Conservation (phyloP, 306 rosid species). For the Oemleria cerasiformis region DNA sequence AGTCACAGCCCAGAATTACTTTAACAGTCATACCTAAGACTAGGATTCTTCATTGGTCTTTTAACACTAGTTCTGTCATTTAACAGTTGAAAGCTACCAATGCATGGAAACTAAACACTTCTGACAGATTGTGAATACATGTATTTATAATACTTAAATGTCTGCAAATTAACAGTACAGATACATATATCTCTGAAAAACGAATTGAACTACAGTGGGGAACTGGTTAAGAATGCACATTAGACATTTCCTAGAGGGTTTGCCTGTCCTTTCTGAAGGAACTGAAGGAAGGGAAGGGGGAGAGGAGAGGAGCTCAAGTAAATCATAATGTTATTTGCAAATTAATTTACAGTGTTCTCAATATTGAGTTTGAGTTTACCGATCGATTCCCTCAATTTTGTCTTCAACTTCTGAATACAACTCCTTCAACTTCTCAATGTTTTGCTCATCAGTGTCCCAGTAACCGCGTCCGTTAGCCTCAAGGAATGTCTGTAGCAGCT, state of each 20-base stretch:
- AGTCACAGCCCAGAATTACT: not conserved
- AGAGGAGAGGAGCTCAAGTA: conserved; percentile 11
- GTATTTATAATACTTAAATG: conserved; percentile 6
- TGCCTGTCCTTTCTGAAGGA: not conserved
- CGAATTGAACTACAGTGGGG: conserved; percentile 36
- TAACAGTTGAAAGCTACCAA: not conserved
- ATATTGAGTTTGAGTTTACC: conserved; percentile 34
- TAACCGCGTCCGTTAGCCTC: conserved; percentile 98
- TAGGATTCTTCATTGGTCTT: no score
- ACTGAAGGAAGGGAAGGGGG: not conserved
- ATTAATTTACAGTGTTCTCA: conserved; percentile 26
- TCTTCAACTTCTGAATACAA: conserved; percentile 92
- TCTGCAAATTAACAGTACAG: conserved; percentile 34
- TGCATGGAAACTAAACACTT: not conserved
- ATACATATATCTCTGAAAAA: conserved; percentile 30
- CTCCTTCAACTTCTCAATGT: conserved; percentile 76
- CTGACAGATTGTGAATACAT: not conserved
- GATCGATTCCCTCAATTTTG: conserved; percentile 92
- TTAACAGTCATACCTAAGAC: no score
- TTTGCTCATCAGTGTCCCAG: conserved; percentile 88
- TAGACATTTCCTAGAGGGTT: conserved; percentile 25
- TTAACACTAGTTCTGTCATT: not conserved
- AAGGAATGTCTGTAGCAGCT: conserved; percentile 86
- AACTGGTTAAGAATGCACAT: conserved; percentile 27
- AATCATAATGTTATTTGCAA: conserved; percentile 32